These are phyloP conservation scores for Quercus rubra DNA, from an alignment of 306 rosid genomes.

Conservation along the genomic window DNA sequence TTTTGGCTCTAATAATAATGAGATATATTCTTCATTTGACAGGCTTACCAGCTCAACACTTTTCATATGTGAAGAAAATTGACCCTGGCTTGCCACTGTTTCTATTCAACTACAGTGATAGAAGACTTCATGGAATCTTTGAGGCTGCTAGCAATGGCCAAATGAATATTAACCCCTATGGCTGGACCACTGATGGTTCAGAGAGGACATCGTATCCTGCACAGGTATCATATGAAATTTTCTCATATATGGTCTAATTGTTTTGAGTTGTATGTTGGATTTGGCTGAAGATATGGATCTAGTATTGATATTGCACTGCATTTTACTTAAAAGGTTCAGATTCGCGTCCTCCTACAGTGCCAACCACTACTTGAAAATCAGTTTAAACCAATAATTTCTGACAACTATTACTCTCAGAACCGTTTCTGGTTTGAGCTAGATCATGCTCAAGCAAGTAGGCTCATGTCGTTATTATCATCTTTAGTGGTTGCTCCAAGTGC, in stretches of 20 bases:
- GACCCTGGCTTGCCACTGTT: constrained; percentile 76
- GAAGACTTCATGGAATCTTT: constrained; percentile 76
- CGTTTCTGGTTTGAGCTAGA: constrained; percentile 91
- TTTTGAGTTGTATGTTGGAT: constrained; percentile 3
- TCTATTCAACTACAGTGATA: constrained; percentile 76
- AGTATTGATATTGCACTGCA: constrained; percentile 1
- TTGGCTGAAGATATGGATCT: background rate
- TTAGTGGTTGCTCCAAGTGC: constrained; percentile 34
- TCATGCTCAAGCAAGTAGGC: constrained; percentile 54
- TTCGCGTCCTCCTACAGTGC: constrained; percentile 50
- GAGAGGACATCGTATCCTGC: constrained; percentile 79
- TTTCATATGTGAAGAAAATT: constrained; percentile 71
- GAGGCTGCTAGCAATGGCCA: constrained; percentile 74
- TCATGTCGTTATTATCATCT: constrained; percentile 47
- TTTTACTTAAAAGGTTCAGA: constrained; percentile 46
- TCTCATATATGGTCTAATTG: constrained; percentile 3
- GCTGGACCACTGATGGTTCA: constrained; percentile 61
- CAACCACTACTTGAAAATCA: constrained; percentile 59
- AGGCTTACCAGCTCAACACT: constrained; percentile 75
- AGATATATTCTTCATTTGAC: constrained; percentile 15
- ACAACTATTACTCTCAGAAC: constrained; percentile 47
- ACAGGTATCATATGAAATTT: constrained; percentile 49
- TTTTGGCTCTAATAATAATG: constrained; percentile 24
- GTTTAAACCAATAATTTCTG: constrained; percentile 49
- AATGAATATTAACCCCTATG: constrained; percentile 75